Evolutionary conservation across 805 yeast species (phyloP).

Genomic region (Kodamaea nitidulidarum): DNA sequence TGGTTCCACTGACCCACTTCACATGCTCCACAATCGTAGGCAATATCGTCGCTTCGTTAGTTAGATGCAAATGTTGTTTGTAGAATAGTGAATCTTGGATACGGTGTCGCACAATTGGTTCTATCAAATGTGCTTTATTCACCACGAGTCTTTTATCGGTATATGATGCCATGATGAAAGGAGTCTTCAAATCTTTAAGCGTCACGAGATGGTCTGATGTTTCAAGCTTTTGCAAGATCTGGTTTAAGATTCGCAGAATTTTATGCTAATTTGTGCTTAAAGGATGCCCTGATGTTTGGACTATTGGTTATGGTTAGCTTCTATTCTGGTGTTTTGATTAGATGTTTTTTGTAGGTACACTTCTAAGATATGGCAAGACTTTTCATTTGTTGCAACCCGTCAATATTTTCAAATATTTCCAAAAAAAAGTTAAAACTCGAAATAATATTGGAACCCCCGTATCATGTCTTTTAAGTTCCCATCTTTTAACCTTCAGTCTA

Average conservation of each 20-base stretch:
- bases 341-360: too few species aligned
- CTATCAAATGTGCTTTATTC: conserved; percentile 34
- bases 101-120: conserved; percentile 39
- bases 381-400: too few species aligned
- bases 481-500: conserved; percentile 31
- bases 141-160: conserved; percentile 26
- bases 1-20: conserved; percentile 55
- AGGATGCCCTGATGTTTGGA: too few species aligned
- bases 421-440: not conserved
- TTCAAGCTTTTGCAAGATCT: too few species aligned
- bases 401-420: too few species aligned
- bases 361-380: too few species aligned
- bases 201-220: too few species aligned
- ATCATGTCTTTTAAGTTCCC: conserved; percentile 39
- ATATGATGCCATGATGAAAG: conserved; percentile 13
- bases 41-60: conserved; percentile 39
- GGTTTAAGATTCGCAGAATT: too few species aligned
- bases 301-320: too few species aligned
- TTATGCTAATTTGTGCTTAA: too few species aligned
- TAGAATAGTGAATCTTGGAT: conserved; percentile 42
- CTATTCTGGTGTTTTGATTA: too few species aligned
- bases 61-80: conserved; percentile 36
- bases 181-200: too few species aligned
- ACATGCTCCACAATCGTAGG: conserved; percentile 33
- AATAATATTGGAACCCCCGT: conserved; percentile 4